Base-by-base conservation (phyloP, 139 green algal species). In the Picochlorum sp. region DNA sequence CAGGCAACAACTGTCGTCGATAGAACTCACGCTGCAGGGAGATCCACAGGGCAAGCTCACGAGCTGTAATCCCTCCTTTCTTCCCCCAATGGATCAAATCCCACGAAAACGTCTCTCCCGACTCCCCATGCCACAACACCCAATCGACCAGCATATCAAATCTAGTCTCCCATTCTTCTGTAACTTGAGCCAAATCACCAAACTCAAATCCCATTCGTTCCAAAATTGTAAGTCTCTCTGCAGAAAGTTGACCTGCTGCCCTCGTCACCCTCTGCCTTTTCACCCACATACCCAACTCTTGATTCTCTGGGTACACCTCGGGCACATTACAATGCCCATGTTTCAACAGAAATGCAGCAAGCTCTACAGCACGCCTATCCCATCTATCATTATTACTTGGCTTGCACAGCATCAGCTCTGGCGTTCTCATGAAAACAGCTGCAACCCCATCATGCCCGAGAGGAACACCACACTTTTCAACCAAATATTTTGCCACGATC, bases 391-490 rank as follows among this genome's bases (percentile, higher is more conserved):
- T 73, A 30, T 45, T 64, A 20, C 58, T 77, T 20, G 81, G 78
- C 68, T 87, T 87, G 71, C 80, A 87, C 18, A 83, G 76, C 75
- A 87, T 76, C 44, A 87, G 63, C 49, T 77, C 38, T 4, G 81
- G 81, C 21, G 67, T 56, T 26, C 45, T 50, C 2, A 60, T 23
- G 31, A 85, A 71, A 18, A 83, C 63, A 31, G 67, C 62, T 4
- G 66, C 78, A 7, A 85, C 74, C 15, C 77, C 77, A 20, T 74
- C 38, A 24, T 45, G 55, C 9, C 76, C 71, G 59, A 66, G 58
- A 4, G 68, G 54, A 2, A 87, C 55, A 14, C 70, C 65, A 41
- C 75, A 81, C 24, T 74, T 57, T 10, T 71, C 16, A 16, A 76
- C 45, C 30, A 87, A 58, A 65, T 87, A 73, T 45, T 76, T 51